These are phyloP conservation scores for Shiraia sp. DNA, from an alignment of 2,329 filamentous ascomycete species.

Conservation along the genomic window DNA sequence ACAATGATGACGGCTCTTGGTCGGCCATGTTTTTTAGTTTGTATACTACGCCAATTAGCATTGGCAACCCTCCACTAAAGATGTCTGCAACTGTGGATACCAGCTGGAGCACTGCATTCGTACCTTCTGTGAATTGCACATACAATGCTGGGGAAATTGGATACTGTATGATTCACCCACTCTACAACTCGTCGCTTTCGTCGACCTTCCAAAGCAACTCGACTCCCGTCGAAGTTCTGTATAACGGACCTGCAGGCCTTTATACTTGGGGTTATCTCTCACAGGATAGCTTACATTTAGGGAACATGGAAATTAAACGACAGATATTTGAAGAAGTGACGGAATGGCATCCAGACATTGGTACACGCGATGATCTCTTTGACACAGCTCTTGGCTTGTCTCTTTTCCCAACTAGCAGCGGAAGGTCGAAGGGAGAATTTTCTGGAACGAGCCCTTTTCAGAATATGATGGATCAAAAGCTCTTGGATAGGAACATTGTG, in stretches of 20 bases:
- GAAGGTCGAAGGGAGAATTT: not conserved
- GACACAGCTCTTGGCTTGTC: conserved; percentile 11
- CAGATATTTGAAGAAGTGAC: conserved; percentile 9
- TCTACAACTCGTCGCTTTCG: conserved; percentile 8
- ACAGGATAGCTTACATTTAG: conserved; percentile 9
- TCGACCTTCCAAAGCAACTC: conserved; percentile 7
- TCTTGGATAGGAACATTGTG: conserved; percentile 8
- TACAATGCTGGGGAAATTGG: not conserved
- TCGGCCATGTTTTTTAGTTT: no score
- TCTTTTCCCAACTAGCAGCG: conserved; percentile 2
- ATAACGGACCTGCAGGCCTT: conserved; percentile 3
- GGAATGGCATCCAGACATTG: conserved; percentile 2
- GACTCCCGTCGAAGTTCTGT: conserved; percentile 1
- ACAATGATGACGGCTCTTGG: no score
- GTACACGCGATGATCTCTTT: conserved; percentile 6
- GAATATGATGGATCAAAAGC: conserved; percentile 7
- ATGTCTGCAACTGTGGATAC: conserved; percentile 8
- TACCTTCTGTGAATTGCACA: conserved; percentile 13
- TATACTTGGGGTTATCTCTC: conserved; percentile 8
- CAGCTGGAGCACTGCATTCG: conserved; percentile 14
- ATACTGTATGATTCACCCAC: conserved; percentile 2
- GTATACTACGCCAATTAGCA: conserved; percentile 9
- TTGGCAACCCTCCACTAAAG: conserved; percentile 10
- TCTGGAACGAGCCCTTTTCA: conserved; percentile 8
- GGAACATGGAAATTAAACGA: conserved; percentile 7